Evolutionary conservation across 1,284 basidiomycete species (phyloP).

Genomic region (Ganoderma leucocontextum): DNA sequence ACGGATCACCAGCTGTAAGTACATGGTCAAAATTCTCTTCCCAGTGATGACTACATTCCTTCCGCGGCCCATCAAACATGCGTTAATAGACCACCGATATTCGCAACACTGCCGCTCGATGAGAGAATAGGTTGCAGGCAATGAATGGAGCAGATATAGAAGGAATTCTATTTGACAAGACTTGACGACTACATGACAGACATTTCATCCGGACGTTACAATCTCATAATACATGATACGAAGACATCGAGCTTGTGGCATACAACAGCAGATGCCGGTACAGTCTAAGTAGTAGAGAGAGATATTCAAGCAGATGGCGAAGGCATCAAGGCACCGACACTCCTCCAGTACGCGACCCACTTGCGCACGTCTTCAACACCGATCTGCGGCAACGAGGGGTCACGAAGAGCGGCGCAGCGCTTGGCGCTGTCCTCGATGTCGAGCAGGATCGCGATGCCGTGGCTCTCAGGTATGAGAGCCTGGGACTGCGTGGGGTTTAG

Average conservation of each 20-base stretch:
- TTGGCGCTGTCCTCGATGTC: conserved; percentile 9
- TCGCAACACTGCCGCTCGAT: too few relatives aligned
- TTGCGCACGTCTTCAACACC: conserved; percentile 1
- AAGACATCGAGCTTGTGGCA: neutral
- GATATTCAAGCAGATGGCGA: conserved; percentile 1
- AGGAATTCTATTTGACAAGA: neutral
- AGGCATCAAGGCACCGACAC: conserved; percentile 5
- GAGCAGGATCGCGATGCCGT: conserved; percentile 1
- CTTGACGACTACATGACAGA: neutral
- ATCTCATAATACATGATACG: neutral
- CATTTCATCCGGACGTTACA: neutral
- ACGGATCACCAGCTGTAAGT: too few relatives aligned
- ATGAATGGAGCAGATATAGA: neutral
- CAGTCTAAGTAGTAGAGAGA: neutral
- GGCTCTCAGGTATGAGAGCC: conserved; percentile 1
- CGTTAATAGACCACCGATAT: too few relatives aligned
- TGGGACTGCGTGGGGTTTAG: neutral
- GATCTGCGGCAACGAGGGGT: conserved; percentile 5
- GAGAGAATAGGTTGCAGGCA: too few relatives aligned
- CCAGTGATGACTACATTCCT: too few relatives aligned
- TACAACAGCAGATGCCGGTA: neutral
- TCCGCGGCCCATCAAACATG: too few relatives aligned
- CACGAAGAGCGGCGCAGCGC: conserved; percentile 5
- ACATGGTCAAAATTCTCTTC: too few relatives aligned
- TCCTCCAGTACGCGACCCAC: conserved; percentile 13